Conservation (phyloP, 768 basidiomycete genomes). For the Pisolithus microcarpus region DNA sequence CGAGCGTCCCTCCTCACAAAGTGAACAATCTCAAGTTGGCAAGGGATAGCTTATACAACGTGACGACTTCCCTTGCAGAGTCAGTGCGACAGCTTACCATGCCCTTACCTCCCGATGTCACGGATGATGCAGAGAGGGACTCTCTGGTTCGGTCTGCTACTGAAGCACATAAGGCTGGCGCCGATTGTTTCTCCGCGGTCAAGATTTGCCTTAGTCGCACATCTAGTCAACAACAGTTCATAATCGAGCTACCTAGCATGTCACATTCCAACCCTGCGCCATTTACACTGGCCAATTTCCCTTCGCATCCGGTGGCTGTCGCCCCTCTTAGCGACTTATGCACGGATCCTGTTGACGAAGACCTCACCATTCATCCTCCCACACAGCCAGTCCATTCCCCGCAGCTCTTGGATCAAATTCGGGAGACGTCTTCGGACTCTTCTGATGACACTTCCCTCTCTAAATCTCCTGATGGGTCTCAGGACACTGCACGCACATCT, state of each 20-base stretch:
- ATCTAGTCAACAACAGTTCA: slow-evolving; percentile 52
- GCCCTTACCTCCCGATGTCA: slow-evolving; percentile 36
- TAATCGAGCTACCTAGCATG: slow-evolving; percentile 53
- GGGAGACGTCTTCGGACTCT: slow-evolving; percentile 44
- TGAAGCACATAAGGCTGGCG: slow-evolving; percentile 76
- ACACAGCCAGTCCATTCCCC: slow-evolving; percentile 22
- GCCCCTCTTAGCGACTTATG: slow-evolving; percentile 32
- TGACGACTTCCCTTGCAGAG: slow-evolving; percentile 81
- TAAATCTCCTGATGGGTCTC: slow-evolving; percentile 39
- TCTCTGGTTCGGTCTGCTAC: slow-evolving; percentile 80
- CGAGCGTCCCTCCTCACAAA: slow-evolving; percentile 58
- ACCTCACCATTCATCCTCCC: slow-evolving; percentile 52
- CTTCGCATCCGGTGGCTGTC: slow-evolving; percentile 33
- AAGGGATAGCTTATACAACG: slow-evolving; percentile 77
- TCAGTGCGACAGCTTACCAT: slow-evolving; percentile 73
- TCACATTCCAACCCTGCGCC: slow-evolving; percentile 38
- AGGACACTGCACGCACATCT: slow-evolving; percentile 44
- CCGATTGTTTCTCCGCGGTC: slow-evolving; percentile 82
- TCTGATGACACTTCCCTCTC: slow-evolving; percentile 37
- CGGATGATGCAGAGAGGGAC: slow-evolving; percentile 80
- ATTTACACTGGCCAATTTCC: slow-evolving; percentile 44
- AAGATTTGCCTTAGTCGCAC: slow-evolving; percentile 71
- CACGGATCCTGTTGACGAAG: slow-evolving; percentile 43
- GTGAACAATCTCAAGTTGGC: slow-evolving; percentile 58
- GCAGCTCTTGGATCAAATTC: slow-evolving; percentile 17